Conservation (phyloP, 495 filamentous ascomycete species). For the Aspergillus conjunctus region DNA sequence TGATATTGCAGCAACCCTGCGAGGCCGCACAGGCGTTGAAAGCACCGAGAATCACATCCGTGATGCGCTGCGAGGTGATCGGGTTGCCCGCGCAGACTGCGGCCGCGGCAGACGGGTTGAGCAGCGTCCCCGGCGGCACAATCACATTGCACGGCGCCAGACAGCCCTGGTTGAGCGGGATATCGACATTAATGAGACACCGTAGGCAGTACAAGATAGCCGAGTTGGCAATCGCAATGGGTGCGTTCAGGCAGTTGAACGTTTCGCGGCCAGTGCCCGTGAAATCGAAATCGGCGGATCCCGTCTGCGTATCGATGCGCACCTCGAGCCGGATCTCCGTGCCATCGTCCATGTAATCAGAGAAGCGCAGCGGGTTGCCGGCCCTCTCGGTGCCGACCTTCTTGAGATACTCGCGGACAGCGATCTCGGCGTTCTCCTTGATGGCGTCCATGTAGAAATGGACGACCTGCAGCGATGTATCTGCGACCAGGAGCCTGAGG, state of each 20-base stretch:
- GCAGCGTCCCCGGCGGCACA: slow-evolving; percentile 79
- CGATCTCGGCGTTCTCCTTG: slow-evolving; percentile 86
- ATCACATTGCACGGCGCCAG: slow-evolving; percentile 82
- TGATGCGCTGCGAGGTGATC: slow-evolving; percentile 86
- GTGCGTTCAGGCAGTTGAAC: slow-evolving; percentile 93
- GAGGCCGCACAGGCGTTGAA: slow-evolving; percentile 88
- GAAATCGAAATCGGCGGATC: slow-evolving; percentile 93
- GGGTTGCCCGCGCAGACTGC: slow-evolving; percentile 97
- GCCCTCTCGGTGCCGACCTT: slow-evolving; percentile 58
- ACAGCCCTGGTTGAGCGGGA: slow-evolving; percentile 96
- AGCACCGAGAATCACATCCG: slow-evolving; percentile 88
- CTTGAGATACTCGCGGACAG: slow-evolving; percentile 84
- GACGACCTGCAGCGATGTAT: slow-evolving; percentile 88
- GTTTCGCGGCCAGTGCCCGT: slow-evolving; percentile 82
- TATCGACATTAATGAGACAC: slow-evolving; percentile 88
- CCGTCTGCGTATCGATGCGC: slow-evolving; percentile 78
- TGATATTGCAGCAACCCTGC: slow-evolving; percentile 92
- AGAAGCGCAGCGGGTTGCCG: slow-evolving; percentile 76
- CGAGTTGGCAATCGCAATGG: slow-evolving; percentile 88
- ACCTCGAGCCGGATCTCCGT: slow-evolving; percentile 84
- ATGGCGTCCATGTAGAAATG: slow-evolving; percentile 96
- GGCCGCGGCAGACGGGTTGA: slow-evolving; percentile 82
- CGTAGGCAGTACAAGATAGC: slow-evolving; percentile 97
- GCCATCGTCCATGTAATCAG: slow-evolving; percentile 97
- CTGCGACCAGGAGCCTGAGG: slow-evolving; percentile 79